These are phyloP conservation scores for Carnegiea gigantea DNA, from an alignment of 179 eudicot genomes.

Conservation along the genomic window DNA sequence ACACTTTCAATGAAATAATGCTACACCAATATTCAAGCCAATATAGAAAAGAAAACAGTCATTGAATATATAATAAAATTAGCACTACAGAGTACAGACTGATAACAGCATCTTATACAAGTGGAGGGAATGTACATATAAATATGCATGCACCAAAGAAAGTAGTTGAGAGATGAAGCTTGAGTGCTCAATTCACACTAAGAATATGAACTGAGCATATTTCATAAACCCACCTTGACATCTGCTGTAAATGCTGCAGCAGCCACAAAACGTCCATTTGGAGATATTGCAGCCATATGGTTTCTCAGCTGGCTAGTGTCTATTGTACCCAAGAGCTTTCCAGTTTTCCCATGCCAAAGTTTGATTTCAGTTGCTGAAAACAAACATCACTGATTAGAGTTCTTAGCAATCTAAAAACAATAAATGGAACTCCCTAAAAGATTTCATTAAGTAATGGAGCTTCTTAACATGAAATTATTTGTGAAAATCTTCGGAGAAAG, in stretches of 20 bases:
- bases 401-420: not conserved
- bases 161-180: not conserved
- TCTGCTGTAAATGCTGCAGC: constrained; percentile 99
- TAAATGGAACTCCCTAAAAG: not conserved
- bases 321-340: constrained; percentile 76
- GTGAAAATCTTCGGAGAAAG: too few species aligned
- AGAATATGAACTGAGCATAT: not conserved
- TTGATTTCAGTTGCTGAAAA: constrained; percentile 84
- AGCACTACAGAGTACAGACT: not conserved
- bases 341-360: constrained; percentile 94
- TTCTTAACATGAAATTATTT: not conserved
- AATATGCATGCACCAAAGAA: not conserved
- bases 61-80: not conserved
- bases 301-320: constrained; percentile 94
- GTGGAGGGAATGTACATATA: not conserved
- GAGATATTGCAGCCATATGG: constrained; percentile 91
- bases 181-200: not conserved
- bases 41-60: not conserved
- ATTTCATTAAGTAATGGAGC: not conserved
- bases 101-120: not conserved
- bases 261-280: constrained; percentile 95
- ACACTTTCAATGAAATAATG: not conserved
- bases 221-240: constrained; percentile 69
- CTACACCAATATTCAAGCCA: not conserved
- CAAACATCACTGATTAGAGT: constrained; percentile 7